Evolutionary conservation across 345 rosid genomes (phyloP).

Genomic region (Arabidopsis arenosa): DNA sequence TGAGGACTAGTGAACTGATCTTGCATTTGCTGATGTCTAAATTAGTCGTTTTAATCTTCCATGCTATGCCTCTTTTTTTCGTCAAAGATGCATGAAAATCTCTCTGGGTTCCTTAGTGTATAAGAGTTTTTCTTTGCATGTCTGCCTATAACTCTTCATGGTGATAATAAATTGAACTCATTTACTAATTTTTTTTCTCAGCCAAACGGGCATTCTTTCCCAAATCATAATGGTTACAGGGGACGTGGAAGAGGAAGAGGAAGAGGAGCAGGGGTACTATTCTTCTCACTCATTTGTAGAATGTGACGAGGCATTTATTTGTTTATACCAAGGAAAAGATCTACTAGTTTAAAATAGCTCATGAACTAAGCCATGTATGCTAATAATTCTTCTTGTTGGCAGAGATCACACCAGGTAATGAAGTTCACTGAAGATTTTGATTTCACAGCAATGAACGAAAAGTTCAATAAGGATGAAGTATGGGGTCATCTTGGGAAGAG

Average conservation of each 20-base stretch:
- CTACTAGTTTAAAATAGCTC: background rate
- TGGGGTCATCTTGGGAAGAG: slow-evolving; percentile 96
- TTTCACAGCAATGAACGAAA: slow-evolving; percentile 91
- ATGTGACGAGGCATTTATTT: slow-evolving; percentile 11
- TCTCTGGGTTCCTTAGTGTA: slow-evolving; percentile 12
- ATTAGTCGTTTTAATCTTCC: background rate
- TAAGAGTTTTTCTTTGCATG: background rate
- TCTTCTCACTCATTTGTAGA: slow-evolving; percentile 23
- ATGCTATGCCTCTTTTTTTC: background rate
- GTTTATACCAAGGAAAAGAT: background rate
- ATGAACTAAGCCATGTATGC: slow-evolving; percentile 4
- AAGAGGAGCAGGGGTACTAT: slow-evolving; percentile 84
- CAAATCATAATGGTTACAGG: slow-evolving; percentile 60
- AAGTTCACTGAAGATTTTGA: slow-evolving; percentile 93
- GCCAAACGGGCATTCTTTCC: slow-evolving; percentile 73
- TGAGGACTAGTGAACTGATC: background rate
- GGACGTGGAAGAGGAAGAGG: slow-evolving; percentile 92
- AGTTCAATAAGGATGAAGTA: slow-evolving; percentile 92
- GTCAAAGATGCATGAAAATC: slow-evolving; percentile 1
- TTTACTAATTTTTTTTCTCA: slow-evolving; percentile 30
- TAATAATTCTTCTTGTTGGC: slow-evolving; percentile 31
- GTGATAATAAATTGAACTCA: slow-evolving; percentile 12
- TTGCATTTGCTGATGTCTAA: slow-evolving; percentile 26
- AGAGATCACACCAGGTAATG: slow-evolving; percentile 59
- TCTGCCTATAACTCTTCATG: slow-evolving; percentile 17